A percentile compares a stretch with the other conserved stretches of the same genome.
Conservation (phyloP, 1,139 yeast genomes). For the Magnusiomyces suaveolens region DNA sequence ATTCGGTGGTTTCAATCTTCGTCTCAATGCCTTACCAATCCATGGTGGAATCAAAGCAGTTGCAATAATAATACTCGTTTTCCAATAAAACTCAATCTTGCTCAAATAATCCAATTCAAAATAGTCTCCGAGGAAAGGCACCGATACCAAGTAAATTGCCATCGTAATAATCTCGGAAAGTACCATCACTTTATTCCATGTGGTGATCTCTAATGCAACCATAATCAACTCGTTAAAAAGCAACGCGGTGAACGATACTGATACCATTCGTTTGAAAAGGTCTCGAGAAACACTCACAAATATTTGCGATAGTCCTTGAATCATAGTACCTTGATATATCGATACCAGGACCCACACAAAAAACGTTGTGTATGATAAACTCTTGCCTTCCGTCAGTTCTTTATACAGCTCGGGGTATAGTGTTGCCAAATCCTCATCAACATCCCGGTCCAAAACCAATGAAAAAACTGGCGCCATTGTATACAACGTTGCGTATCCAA, state of each 20-base stretch:
- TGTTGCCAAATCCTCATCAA: slow-evolving; percentile 79
- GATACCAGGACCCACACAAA: slow-evolving; percentile 87
- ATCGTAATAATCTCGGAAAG: slow-evolving; percentile 64
- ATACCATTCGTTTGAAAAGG: slow-evolving; percentile 66
- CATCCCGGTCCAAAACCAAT: slow-evolving; percentile 81
- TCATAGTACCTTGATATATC: slow-evolving; percentile 69
- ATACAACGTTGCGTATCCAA: slow-evolving; percentile 92
- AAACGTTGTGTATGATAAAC: slow-evolving; percentile 78
- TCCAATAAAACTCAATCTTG: slow-evolving; percentile 57
- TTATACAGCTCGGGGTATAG: slow-evolving; percentile 91
- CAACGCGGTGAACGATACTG: slow-evolving; percentile 71
- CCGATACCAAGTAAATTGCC: slow-evolving; percentile 54
- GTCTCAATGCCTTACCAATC: slow-evolving; percentile 64
- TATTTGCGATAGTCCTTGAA: slow-evolving; percentile 70
- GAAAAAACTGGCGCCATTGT: slow-evolving; percentile 99
- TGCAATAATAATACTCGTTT: slow-evolving; percentile 50
- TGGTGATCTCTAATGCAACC: slow-evolving; percentile 87
- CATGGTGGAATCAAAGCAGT: slow-evolving; percentile 84
- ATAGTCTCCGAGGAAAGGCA: slow-evolving; percentile 79
- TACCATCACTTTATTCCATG: slow-evolving; percentile 78
- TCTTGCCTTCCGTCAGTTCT: slow-evolving; percentile 80
- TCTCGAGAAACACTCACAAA: slow-evolving; percentile 53
- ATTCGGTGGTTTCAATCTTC: slow-evolving; percentile 81
- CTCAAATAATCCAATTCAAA: slow-evolving; percentile 60
- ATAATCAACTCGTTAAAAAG: slow-evolving; percentile 78